These are phyloP conservation scores for Phytophthora citrophthora DNA, from an alignment of 352 stramenopile species.

Conservation along the genomic window DNA sequence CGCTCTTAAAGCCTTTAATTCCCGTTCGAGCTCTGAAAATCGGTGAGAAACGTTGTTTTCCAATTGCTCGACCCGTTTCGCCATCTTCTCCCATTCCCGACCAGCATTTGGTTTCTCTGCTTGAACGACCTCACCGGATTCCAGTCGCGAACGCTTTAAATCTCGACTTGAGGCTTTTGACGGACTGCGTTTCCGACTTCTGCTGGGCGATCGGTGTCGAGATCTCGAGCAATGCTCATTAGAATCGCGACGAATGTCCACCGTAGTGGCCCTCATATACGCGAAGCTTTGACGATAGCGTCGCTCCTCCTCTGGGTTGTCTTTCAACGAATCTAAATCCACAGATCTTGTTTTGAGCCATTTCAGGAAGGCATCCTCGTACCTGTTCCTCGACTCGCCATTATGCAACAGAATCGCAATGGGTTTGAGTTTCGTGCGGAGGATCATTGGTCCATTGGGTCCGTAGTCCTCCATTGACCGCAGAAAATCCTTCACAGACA, in stretches of 20 bases:
- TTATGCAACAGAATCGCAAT: slow-evolving; percentile 7
- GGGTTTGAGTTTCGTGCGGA: neutral
- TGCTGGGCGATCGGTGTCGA: neutral
- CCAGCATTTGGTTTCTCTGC: neutral
- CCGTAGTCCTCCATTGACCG: neutral
- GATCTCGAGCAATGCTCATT: neutral
- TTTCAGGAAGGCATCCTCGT: neutral
- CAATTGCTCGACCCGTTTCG: neutral
- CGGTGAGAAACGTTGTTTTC: neutral
- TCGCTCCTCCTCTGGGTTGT: slow-evolving; percentile 3
- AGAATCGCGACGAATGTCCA: neutral
- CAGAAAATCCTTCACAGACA: neutral
- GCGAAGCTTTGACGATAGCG: slow-evolving; percentile 12
- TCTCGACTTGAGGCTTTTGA: neutral
- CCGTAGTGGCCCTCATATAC: too few species aligned
- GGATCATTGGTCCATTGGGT: neutral
- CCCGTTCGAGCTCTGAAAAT: neutral
- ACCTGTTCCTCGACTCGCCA: neutral
- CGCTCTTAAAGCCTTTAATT: neutral
- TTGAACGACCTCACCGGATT: neutral
- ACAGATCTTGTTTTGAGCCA: neutral
- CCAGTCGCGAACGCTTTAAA: neutral
- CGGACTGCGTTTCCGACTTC: neutral
- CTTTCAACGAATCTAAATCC: neutral
- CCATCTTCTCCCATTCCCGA: neutral